Evolutionary conservation across 2,329 filamentous ascomycete species (phyloP).

Genomic region (Aspergillus spinulosporus): DNA sequence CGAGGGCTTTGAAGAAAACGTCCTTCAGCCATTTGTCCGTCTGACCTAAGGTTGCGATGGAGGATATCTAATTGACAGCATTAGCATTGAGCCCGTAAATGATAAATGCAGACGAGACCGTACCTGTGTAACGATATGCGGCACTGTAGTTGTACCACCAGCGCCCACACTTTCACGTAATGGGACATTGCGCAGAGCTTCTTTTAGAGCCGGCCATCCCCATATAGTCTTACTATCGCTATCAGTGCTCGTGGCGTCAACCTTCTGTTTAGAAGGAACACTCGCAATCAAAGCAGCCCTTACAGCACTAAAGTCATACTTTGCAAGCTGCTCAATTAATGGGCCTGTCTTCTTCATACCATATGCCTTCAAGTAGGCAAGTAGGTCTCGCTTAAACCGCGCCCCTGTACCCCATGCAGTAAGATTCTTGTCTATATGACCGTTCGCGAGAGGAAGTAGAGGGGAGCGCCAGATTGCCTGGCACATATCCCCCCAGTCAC

Average conservation of each 20-base stretch:
- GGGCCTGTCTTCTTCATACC: conserved; percentile 55
- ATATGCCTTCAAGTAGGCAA: conserved; percentile 72
- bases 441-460: conserved; percentile 56
- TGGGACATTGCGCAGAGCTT: conserved; percentile 59
- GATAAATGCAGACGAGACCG: conserved; percentile 7
- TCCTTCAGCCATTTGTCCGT: conserved; percentile 71
- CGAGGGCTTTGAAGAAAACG: conserved; percentile 57
- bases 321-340: conserved; percentile 59
- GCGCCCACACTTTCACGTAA: conserved; percentile 28
- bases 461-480: conserved; percentile 82
- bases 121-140: conserved; percentile 44
- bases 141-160: conserved; percentile 7
- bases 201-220: conserved; percentile 71
- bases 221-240: conserved; percentile 57
- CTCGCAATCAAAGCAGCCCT: conserved; percentile 73
- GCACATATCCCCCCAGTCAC: conserved; percentile 86
- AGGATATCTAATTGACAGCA: conserved; percentile 67
- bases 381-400: conserved; percentile 73
- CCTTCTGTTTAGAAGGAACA: conserved; percentile 67
- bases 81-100: conserved; percentile 26
- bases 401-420: conserved; percentile 59
- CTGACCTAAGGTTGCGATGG: conserved; percentile 74
- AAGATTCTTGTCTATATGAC: conserved; percentile 6
- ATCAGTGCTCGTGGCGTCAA: conserved; percentile 34
- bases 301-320: conserved; percentile 69